Conservation (phyloP, 108 stramenopile genomes). For the Bacterosira constricta region DNA sequence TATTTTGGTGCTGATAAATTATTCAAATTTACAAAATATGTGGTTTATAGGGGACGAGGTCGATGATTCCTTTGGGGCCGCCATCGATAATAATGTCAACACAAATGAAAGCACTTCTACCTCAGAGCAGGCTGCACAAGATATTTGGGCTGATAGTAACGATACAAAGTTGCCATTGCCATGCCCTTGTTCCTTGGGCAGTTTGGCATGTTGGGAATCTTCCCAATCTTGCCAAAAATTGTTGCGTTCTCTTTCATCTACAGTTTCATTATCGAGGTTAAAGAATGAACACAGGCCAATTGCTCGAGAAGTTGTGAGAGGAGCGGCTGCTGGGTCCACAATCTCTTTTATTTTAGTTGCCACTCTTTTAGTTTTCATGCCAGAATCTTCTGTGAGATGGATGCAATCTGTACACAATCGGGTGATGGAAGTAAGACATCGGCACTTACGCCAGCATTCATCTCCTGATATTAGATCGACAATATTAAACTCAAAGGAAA, state of each 20-base stretch:
- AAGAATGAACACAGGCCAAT: background rate
- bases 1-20: background rate
- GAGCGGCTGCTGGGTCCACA: background rate
- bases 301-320: slow-evolving; percentile 4
- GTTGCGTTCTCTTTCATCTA: background rate
- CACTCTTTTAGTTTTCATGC: background rate
- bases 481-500: background rate
- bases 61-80: slow-evolving; percentile 12
- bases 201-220: background rate
- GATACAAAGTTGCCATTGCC: slow-evolving; percentile 5
- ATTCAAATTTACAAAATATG: background rate
- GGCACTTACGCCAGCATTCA: background rate
- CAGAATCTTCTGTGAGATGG: slow-evolving; percentile 15
- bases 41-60: slow-evolving; percentile 17
- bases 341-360: slow-evolving; percentile 1
- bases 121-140: background rate
- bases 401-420: background rate
- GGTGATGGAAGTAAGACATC: background rate
- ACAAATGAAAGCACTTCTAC: background rate
- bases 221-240: background rate
- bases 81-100: background rate
- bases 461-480: background rate
- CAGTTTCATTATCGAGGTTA: background rate
- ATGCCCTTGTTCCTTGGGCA: slow-evolving; percentile 17
- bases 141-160: background rate